phyloP scores from a whole-genome alignment of 306 rosid species.

The Potentilla sterilis region DNA sequence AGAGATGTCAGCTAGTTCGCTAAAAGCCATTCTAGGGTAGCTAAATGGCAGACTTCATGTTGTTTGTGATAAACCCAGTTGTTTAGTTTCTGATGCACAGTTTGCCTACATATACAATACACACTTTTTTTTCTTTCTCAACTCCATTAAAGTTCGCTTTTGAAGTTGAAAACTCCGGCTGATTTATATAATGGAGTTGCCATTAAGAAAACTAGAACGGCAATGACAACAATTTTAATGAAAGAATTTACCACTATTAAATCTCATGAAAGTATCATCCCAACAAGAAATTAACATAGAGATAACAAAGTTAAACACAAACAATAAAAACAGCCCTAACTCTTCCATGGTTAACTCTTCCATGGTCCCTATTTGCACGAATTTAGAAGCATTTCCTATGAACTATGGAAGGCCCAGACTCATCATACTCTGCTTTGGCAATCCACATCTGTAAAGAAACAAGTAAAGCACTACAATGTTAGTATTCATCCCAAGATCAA shows the following conservation, averaged over 20 bases:
- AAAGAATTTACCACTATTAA: constrained; percentile 40
- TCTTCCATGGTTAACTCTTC: constrained; percentile 36
- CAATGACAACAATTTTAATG: background rate
- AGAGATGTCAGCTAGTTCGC: background rate
- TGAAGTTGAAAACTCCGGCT: too few species aligned
- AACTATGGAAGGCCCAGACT: constrained; percentile 96
- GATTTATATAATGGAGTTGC: too few species aligned
- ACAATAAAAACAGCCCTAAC: constrained; percentile 32
- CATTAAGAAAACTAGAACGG: too few species aligned
- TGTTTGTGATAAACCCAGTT: background rate
- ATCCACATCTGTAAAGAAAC: constrained; percentile 87
- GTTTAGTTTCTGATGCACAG: background rate
- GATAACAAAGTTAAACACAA: constrained; percentile 45
- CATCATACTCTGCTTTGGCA: constrained; percentile 96
- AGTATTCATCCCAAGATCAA: constrained; percentile 14
- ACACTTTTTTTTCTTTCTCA: too few species aligned
- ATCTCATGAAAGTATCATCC: constrained; percentile 48
- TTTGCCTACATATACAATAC: background rate
- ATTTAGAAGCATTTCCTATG: constrained; percentile 96
- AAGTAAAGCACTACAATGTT: background rate
- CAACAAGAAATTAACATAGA: constrained; percentile 47
- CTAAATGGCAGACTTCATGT: constrained; percentile 2
- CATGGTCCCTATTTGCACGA: constrained; percentile 37
- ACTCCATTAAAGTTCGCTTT: too few species aligned
- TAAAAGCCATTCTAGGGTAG: background rate